phyloP scores from a whole-genome alignment of 202 grass and related monocot genomes.

The Schoenoplectus tabernaemontani region DNA sequence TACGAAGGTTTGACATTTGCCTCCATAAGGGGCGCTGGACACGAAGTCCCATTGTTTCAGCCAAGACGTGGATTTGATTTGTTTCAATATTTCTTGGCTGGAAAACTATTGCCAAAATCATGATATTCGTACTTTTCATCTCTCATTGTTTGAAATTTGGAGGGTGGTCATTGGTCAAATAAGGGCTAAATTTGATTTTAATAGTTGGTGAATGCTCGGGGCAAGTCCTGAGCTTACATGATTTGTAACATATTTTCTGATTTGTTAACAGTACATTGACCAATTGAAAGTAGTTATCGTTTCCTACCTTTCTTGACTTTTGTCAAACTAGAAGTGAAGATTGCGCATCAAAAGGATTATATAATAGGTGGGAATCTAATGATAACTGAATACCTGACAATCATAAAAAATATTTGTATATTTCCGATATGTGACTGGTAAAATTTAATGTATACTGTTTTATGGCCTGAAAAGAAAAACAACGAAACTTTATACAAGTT shows the following conservation, averaged over 20 bases:
- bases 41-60: constrained; percentile 86
- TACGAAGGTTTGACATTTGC: constrained; percentile 91
- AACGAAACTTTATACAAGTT: too few relatives aligned
- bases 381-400: neutral
- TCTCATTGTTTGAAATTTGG: neutral
- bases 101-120: constrained; percentile 58
- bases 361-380: neutral
- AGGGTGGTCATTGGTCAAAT: neutral
- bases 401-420: neutral
- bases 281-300: neutral
- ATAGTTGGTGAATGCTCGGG: neutral
- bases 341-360: neutral
- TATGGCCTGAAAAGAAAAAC: too few relatives aligned
- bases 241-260: constrained; percentile 17
- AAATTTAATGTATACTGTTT: neutral
- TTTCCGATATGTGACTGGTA: too few relatives aligned
- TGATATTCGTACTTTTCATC: constrained; percentile 25
- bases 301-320: neutral
- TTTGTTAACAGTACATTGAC: constrained; percentile 1
- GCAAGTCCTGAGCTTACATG: neutral
- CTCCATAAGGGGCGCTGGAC: constrained; percentile 79
- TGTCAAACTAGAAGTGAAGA: neutral
- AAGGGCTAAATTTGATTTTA: neutral
- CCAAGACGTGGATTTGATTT: constrained; percentile 58
- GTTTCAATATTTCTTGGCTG: constrained; percentile 74